Percentiles rank a stretch among this genome's conserved stretches.
These are phyloP conservation scores for Suillus brevipes DNA, from an alignment of 768 basidiomycete species.

Conservation along the genomic window DNA sequence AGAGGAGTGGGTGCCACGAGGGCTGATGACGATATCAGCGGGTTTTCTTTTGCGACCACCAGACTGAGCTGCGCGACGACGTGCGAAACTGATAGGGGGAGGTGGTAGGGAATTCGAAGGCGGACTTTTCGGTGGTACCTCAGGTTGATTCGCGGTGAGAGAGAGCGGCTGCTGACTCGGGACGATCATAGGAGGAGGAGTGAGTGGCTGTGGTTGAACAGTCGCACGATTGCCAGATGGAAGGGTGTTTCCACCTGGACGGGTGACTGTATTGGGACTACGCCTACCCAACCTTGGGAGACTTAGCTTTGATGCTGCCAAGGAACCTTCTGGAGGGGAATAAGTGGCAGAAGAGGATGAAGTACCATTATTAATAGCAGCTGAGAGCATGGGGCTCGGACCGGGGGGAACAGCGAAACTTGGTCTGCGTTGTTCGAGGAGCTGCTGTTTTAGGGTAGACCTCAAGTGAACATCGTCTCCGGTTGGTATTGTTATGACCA, in stretches of 20 bases:
- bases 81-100: slow-evolving; percentile 76
- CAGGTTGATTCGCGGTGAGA: slow-evolving; percentile 23
- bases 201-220: slow-evolving; percentile 22
- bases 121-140: slow-evolving; percentile 20
- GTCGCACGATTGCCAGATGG: slow-evolving; percentile 28
- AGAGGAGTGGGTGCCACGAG: slow-evolving; percentile 51
- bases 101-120: slow-evolving; percentile 51
- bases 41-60: slow-evolving; percentile 69
- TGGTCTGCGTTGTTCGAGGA: slow-evolving; percentile 70
- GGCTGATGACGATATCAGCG: slow-evolving; percentile 77
- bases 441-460: slow-evolving; percentile 67
- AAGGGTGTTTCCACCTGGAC: slow-evolving; percentile 27
- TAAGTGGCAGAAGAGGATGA: slow-evolving; percentile 26
- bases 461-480: slow-evolving; percentile 59
- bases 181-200: slow-evolving; percentile 27
- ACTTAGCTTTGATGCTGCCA: slow-evolving; percentile 28
- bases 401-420: slow-evolving; percentile 43
- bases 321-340: slow-evolving; percentile 26
- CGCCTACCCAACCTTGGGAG: slow-evolving; percentile 34
- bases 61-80: slow-evolving; percentile 65
- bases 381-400: slow-evolving; percentile 28
- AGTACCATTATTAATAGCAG: slow-evolving; percentile 20
- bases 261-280: slow-evolving; percentile 37
- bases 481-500: slow-evolving; percentile 61
- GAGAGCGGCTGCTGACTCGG: slow-evolving; percentile 22